A percentile compares a stretch with the other conserved stretches of the same genome.
Evolutionary conservation across 176 grass and related monocot genomes (phyloP).

Genomic region (Aegilops speltoides): DNA sequence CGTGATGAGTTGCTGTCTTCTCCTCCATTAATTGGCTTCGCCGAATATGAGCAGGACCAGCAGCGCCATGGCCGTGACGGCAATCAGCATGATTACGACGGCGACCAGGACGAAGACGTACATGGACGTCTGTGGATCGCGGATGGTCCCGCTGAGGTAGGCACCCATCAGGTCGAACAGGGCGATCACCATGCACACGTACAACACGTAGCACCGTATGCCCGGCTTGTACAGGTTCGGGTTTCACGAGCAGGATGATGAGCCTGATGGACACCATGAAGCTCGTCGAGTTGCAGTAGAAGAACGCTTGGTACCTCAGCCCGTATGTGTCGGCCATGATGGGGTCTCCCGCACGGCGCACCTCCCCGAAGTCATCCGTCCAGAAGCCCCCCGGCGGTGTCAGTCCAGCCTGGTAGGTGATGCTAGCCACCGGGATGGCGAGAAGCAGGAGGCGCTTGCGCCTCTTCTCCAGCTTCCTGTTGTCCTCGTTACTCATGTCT

Average conservation of each 20-base stretch:
- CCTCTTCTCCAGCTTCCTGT: not conserved
- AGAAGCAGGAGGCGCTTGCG: conserved; percentile 24
- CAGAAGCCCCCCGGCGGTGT: conserved; percentile 9
- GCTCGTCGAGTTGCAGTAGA: conserved; percentile 39
- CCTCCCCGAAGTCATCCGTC: not conserved
- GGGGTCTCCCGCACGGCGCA: not conserved
- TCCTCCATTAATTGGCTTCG: not conserved
- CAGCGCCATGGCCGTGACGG: not conserved
- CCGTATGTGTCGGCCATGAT: not conserved
- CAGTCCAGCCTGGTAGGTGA: conserved; percentile 37
- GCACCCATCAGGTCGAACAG: not conserved
- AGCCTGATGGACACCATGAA: conserved; percentile 31
- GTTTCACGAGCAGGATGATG: conserved; percentile 28
- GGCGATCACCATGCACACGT: not conserved
- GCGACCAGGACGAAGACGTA: not conserved
- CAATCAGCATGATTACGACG: not conserved
- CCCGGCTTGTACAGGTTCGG: not conserved
- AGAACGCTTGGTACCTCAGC: conserved; percentile 27
- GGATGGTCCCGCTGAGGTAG: not conserved
- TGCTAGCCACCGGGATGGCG: not conserved
- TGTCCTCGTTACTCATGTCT: too few relatives aligned
- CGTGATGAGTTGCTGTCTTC: not conserved
- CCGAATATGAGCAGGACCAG: not conserved
- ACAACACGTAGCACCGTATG: not conserved
- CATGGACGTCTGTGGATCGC: not conserved